Conservation (phyloP, 306 rosid genomes). For the Ceratonia siliqua region DNA sequence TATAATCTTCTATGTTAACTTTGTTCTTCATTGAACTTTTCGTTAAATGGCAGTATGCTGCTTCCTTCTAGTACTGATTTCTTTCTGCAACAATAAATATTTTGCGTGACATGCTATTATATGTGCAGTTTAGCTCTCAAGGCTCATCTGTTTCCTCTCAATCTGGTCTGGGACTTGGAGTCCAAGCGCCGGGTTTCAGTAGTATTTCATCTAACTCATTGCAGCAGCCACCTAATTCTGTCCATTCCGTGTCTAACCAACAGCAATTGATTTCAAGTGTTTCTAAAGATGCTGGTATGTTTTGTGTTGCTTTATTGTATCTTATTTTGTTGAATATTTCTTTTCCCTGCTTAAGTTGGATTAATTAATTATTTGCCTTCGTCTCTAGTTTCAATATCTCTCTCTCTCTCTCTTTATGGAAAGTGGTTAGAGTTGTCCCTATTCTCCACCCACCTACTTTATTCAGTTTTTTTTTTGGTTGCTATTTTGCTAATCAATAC, state of each 20-base stretch:
- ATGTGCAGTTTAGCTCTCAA: slow-evolving; percentile 80
- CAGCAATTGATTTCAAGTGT: slow-evolving; percentile 59
- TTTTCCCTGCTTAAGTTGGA: slow-evolving; percentile 9
- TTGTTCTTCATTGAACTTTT: not conserved
- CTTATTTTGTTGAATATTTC: slow-evolving; percentile 1
- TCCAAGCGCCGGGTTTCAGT: slow-evolving; percentile 69
- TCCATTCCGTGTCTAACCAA: slow-evolving; percentile 74
- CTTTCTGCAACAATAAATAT: not conserved
- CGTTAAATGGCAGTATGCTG: slow-evolving; percentile 16
- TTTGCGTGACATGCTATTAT: slow-evolving; percentile 34
- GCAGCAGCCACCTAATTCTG: slow-evolving; percentile 73
- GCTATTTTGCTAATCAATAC: not conserved
- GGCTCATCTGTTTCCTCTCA: slow-evolving; percentile 72
- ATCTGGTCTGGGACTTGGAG: slow-evolving; percentile 77
- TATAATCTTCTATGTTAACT: not conserved
- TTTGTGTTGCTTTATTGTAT: slow-evolving; percentile 5
- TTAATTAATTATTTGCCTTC: not conserved
- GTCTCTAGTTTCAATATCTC: not conserved
- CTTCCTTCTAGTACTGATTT: not conserved
- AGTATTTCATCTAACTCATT: slow-evolving; percentile 61
- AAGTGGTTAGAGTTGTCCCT: slow-evolving; percentile 11
- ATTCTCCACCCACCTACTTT: not conserved
- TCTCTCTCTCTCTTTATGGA: not conserved
- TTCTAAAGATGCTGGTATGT: slow-evolving; percentile 67
- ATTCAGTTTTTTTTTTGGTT: slow-evolving; percentile 6